phyloP scores from a whole-genome alignment of 768 basidiomycete species.

The Lentinula sp. region DNA sequence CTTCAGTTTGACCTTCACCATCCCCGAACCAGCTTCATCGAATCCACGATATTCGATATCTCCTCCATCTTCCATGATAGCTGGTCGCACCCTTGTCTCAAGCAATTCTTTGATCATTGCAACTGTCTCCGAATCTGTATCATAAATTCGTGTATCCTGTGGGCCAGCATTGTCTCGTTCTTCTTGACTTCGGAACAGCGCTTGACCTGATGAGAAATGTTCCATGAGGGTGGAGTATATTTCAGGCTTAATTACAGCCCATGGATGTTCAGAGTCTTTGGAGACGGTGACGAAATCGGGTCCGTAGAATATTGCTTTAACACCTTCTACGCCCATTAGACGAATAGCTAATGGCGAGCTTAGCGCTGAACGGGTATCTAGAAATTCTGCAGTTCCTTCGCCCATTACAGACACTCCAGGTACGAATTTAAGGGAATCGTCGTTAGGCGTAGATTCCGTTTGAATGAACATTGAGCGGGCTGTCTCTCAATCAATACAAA shows the following conservation, averaged over 20 bases:
- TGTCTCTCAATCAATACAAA: constrained; percentile 17
- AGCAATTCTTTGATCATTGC: constrained; percentile 99
- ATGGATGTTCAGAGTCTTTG: constrained; percentile 79
- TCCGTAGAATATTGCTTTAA: constrained; percentile 86
- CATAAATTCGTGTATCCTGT: constrained; percentile 89
- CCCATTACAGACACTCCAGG: constrained; percentile 88
- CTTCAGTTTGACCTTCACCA: constrained; percentile 88
- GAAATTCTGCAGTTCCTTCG: constrained; percentile 88
- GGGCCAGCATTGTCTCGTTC: constrained; percentile 80
- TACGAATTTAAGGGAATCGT: constrained; percentile 96
- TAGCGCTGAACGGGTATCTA: constrained; percentile 81
- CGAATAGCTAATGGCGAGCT: constrained; percentile 92
- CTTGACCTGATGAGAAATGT: constrained; percentile 86
- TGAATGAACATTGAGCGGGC: constrained; percentile 97
- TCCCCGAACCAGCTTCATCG: constrained; percentile 66
- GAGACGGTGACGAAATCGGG: constrained; percentile 98
- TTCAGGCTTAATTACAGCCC: constrained; percentile 94
- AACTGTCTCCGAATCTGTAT: constrained; percentile 92
- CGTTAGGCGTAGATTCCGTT: constrained; percentile 95
- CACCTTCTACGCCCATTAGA: constrained; percentile 92
- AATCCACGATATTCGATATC: constrained; percentile 97
- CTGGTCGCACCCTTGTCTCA: constrained; percentile 91
- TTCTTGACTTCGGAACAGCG: constrained; percentile 80
- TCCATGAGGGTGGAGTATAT: constrained; percentile 97
- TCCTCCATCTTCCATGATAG: constrained; percentile 98